Base-by-base conservation (phyloP, 768 basidiomycete species). In the Boletales sp. region DNA sequence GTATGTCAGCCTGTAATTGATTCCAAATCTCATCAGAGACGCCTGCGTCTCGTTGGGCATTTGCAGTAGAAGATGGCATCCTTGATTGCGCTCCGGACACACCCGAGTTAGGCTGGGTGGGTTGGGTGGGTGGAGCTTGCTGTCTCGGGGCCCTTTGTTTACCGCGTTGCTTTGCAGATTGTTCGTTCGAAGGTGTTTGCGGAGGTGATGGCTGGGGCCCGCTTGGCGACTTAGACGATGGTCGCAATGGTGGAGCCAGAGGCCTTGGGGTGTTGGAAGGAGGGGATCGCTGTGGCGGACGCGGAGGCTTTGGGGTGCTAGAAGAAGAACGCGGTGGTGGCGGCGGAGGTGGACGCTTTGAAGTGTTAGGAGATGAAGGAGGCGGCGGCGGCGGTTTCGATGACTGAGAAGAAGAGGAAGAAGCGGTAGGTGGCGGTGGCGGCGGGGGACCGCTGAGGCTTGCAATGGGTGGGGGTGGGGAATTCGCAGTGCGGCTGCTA, bases 11-110 rank as follows among this genome's bases (percentile, higher is more conserved):
- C 41, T 81, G 74, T 1, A 85, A 64, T 52, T 78, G 69, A 10
- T 55, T 25, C 84, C 84, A 85, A 11, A 74, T 60, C 1, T 58
- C 60, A 59, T 86, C 80, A 0, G 73, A 57, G 5, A 85, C 80
- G 0, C 77, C 84, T 17, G 70, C 41, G 60, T 84, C 84, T 19
- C 79, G 73, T 19, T 45, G 56, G 0, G 17, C 56, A 4, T 55
- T 39, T 18, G 31, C 41, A 34, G 25, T 49, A 17, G 19, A 5
- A 14, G 40, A 14, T 21, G 48, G 50, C 12, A n/a, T 10, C 8
- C 8, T 46, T 8, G 47, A 35, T 21, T 28, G 11, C 3, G 12
- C 12, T 1, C 14, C 7, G 41, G 13, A 6, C 8, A 21, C 13
- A 12, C 33, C 35, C 8, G 43, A 38, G 9, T 15, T 17, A 18